Evolutionary conservation across 495 filamentous ascomycete genomes (phyloP).

Genomic region (Mytilinidion resinicola): DNA sequence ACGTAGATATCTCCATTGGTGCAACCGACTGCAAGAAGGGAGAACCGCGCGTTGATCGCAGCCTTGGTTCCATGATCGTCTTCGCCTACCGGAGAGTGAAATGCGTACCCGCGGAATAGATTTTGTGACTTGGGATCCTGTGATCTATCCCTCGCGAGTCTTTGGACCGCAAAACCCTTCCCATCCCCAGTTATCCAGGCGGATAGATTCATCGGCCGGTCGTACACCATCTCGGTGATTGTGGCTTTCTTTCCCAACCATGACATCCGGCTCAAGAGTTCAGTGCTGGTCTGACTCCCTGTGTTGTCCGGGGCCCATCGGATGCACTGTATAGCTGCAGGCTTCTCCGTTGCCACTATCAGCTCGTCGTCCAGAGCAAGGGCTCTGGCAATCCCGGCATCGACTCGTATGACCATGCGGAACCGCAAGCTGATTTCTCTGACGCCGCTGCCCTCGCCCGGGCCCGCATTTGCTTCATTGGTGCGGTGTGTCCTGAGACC

Average conservation of each 20-base stretch:
- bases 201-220: constrained; percentile 93
- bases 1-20: constrained; percentile 71
- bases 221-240: constrained; percentile 84
- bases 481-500: constrained; percentile 48
- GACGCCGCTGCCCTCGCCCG: constrained; percentile 72
- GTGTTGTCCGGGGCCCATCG: constrained; percentile 79
- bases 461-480: constrained; percentile 41
- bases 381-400: constrained; percentile 85
- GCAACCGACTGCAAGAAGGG: constrained; percentile 82
- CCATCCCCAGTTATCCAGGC: constrained; percentile 92
- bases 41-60: constrained; percentile 90
- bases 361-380: constrained; percentile 89
- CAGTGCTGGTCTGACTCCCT: constrained; percentile 82
- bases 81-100: constrained; percentile 62
- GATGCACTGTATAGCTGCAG: constrained; percentile 92
- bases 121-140: constrained; percentile 43
- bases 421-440: constrained; percentile 84
- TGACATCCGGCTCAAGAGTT: constrained; percentile 78
- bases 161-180: constrained; percentile 86
- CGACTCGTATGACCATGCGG: constrained; percentile 96
- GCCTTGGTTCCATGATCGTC: constrained; percentile 61
- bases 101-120: constrained; percentile 85
- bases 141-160: constrained; percentile 34
- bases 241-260: constrained; percentile 73
- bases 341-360: constrained; percentile 87